Evolutionary conservation across 23 red algal species (phyloP).

Genomic region (Gracilaria gracilis): DNA sequence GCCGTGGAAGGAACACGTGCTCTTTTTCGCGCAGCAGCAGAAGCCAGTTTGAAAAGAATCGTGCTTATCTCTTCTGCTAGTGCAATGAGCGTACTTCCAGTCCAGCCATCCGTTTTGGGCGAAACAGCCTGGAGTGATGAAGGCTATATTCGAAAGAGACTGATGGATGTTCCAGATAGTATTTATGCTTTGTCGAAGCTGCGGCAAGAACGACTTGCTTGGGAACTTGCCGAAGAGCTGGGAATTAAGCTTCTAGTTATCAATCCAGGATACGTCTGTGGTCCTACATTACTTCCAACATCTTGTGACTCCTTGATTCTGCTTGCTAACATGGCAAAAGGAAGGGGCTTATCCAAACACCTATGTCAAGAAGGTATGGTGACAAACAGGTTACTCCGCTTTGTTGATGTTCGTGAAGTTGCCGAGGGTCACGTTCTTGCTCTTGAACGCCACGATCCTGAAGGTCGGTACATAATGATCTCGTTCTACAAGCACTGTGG

Average conservation of each 20-base stretch:
- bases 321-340: neutral
- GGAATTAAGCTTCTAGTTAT: conserved; percentile 43
- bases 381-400: conserved; percentile 14
- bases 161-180: neutral
- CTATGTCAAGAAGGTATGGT: conserved; percentile 25
- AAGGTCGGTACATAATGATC: conserved; percentile 44
- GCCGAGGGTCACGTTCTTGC: conserved; percentile 52
- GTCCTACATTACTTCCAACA: conserved; percentile 21
- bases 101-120: neutral
- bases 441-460: conserved; percentile 13
- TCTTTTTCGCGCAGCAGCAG: conserved; percentile 23
- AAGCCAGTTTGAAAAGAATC: conserved; percentile 30
- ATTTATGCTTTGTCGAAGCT: conserved; percentile 21
- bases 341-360: neutral
- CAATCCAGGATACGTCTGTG: conserved; percentile 27
- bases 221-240: conserved; percentile 26
- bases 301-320: conserved; percentile 23
- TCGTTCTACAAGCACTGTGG: conserved; percentile 35
- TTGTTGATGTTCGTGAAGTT: conserved; percentile 49
- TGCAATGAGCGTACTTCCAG: conserved; percentile 22
- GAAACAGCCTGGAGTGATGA: conserved; percentile 48
- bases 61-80: conserved; percentile 40
- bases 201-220: conserved; percentile 33
- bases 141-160: neutral
- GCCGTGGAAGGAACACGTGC: conserved; percentile 32